Evolutionary conservation across 345 rosid species (phyloP).

Genomic region (Carallia pectinifolia): DNA sequence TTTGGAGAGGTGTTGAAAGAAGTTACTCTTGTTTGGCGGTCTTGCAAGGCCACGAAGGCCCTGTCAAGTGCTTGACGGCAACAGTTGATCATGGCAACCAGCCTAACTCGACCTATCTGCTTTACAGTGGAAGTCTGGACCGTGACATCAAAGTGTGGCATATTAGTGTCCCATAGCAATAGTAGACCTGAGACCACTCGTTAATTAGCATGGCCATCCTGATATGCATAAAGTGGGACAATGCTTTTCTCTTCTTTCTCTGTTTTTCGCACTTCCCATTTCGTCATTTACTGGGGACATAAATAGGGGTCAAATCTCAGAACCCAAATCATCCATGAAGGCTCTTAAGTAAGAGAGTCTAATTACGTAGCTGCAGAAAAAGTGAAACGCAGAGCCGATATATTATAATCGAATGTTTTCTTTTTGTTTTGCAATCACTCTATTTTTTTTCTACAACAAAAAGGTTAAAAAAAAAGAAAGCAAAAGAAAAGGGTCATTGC

Average conservation of each 20-base stretch:
- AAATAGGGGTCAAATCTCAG: no score
- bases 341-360: no score
- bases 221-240: background rate
- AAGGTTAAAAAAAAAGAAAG: no score
- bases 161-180: constrained; percentile 40
- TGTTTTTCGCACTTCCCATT: background rate
- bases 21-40: constrained; percentile 60
- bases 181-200: background rate
- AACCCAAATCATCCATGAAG: no score
- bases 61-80: constrained; percentile 85
- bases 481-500: no score
- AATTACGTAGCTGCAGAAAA: no score
- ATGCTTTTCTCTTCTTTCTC: background rate
- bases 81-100: constrained; percentile 30
- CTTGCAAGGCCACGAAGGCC: constrained; percentile 77
- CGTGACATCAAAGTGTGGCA: constrained; percentile 85
- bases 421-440: no score
- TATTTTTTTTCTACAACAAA: no score
- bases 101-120: constrained; percentile 35
- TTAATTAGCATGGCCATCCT: background rate
- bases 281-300: no score
- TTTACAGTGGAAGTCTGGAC: constrained; percentile 88
- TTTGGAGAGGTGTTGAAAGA: constrained; percentile 53
- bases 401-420: no score
- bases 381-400: no score